Base-by-base conservation (phyloP, 1,284 basidiomycete species). In the Marasmius sp. region DNA sequence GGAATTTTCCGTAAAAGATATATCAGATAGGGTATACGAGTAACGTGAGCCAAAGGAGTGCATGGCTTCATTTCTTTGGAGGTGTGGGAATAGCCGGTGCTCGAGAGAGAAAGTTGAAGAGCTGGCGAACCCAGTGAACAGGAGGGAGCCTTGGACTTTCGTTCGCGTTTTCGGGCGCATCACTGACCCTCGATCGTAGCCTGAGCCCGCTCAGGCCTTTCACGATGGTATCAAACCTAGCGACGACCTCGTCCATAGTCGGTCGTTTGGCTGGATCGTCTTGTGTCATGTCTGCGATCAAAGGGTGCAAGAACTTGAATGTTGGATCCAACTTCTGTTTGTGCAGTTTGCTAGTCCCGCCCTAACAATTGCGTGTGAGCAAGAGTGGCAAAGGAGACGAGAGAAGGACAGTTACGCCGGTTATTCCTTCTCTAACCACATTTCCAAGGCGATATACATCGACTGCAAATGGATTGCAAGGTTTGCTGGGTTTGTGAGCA, bases 281-380 rank as follows among this genome's bases (percentile, higher is more conserved):
- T 7, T 71, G 67, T 0, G 65, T 63, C 74, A 76, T 75, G 20
- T 71, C 70, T 3, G 43, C 12, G 9, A 72, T 63, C 8, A 75
- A 65, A 22, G 65, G 64, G 10, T 60, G 39, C 61, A 75, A 53
- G 55, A 75, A 74, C 3, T 70, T 69, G 18, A 74, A 27, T 37
- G 50, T 38, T 36, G 16, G 48, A 14, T 58, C 60, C 8, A 37
- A 41, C 12, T 37, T 41, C 18, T 10, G 33, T 16, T 37, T 2
- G 43, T 43, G 36, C 49, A 36, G 7, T n/a, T n/a, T n/a, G n/a
- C n/a, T n/a, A 36, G 9, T 4, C n/a, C 3, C 14, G 14, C 12
- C 18, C 36, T 36, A 16, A 14, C 1, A 20, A 7, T n/a, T 10
- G n/a, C n/a, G n/a, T n/a, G 11, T 48, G 20, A 43, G 9, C 5